Evolutionary conservation across 768 basidiomycete species (phyloP), one percentile per base, ranked within the genome.

Genomic region (Lentinula sp.): DNA sequence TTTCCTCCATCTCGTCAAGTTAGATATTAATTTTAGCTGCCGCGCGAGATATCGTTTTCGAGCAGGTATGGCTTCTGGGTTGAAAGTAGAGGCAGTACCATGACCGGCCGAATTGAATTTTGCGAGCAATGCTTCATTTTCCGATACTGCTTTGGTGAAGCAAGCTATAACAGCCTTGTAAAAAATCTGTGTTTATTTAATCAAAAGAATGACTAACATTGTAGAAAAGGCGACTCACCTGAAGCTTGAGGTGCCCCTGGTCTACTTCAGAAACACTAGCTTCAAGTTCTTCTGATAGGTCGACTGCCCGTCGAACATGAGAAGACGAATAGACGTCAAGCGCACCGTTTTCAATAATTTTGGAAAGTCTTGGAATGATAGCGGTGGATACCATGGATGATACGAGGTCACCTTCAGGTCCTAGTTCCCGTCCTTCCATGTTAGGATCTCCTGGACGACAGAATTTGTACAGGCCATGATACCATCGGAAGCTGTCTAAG

Each of bases 361-460:
- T 90, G 68, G 81, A 83, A 8, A 97, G 68, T 52, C 87, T 78
- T 8, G 95, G 93, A 41, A 90, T 84, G 46, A 95, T 77, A 0
- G 87, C 85, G 0, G 90, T 91, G n/a, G 90, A 86, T 16, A 95
- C 81, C 87, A 95, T 93, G 0, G 90, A 86, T 12, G 91, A 85
- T 37, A 94, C 89, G 23, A 97, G 77, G 68, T 97, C 94, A 8
- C 91, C 93, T 62, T 94, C 93, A 0, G 90, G 85, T 1, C 91
- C 90, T 20, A 91, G 72, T 57, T 86, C 85, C 20, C 80, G 71
- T 62, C 83, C 84, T 59, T 81, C 82, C 13, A 74, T 78, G 5
- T 75, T 73, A 20, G 66, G 72, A 16, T 72, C 75, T 23, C 71
- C 72, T 4, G 83, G 84, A 12, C 82, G 80, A 9, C 88, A 93